Conservation (phyloP, 2,329 filamentous ascomycete species). For the Chaetomium olivaceum region DNA sequence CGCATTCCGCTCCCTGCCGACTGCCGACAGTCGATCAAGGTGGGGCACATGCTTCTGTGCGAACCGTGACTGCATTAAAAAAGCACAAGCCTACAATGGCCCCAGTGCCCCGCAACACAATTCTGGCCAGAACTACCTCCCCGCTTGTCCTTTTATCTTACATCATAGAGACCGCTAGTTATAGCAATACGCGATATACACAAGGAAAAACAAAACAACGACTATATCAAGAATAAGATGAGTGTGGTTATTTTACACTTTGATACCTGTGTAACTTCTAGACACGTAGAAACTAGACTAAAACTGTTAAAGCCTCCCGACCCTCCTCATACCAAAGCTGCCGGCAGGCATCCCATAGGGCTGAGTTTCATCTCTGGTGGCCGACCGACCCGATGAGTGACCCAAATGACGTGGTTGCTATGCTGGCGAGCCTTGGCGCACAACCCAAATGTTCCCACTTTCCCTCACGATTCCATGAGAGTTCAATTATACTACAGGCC, state of each 20-base stretch:
- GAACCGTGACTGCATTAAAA: not conserved
- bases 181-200: too few species aligned
- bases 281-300: not conserved
- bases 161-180: too few species aligned
- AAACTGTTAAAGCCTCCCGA: not conserved
- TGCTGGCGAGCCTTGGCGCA: slow-evolving; percentile 24
- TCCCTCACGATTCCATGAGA: slow-evolving; percentile 4
- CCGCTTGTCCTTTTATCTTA: too few species aligned
- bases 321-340: not conserved
- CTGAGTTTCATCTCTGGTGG: slow-evolving; percentile 17
- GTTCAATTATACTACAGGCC: slow-evolving; percentile 19
- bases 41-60: not conserved
- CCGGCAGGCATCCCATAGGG: slow-evolving; percentile 15
- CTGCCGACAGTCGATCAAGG: not conserved
- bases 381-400: not conserved
- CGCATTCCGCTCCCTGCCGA: not conserved
- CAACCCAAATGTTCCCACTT: slow-evolving; percentile 25
- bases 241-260: not conserved
- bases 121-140: not conserved
- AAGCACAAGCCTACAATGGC: not conserved
- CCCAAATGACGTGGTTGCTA: slow-evolving; percentile 21
- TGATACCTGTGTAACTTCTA: not conserved
- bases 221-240: not conserved
- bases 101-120: not conserved
- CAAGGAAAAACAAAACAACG: not conserved